These are phyloP conservation scores for Heterobasidion occidentale DNA, from an alignment of 1,284 basidiomycete genomes.

Conservation along the genomic window DNA sequence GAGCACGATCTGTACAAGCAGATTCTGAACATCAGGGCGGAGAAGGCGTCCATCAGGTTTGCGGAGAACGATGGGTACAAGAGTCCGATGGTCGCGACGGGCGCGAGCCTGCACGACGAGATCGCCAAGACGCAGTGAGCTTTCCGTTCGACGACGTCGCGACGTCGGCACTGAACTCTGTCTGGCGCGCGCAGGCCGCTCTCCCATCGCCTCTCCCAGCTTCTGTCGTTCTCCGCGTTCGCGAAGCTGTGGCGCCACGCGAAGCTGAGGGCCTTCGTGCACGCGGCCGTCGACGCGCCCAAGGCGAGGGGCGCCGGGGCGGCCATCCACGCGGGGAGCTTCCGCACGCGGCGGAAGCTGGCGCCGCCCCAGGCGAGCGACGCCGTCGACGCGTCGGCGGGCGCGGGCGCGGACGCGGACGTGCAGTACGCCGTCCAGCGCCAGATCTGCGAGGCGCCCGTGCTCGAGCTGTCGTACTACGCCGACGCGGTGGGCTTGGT, in stretches of 20 bases:
- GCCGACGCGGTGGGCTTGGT: slow-evolving; percentile 70
- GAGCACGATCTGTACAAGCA: slow-evolving; percentile 78
- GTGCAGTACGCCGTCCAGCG: slow-evolving; percentile 84
- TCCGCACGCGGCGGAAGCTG: slow-evolving; percentile 26
- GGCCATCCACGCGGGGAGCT: slow-evolving; percentile 13
- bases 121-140: slow-evolving; percentile 46
- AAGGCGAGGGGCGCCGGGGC: slow-evolving; percentile 2
- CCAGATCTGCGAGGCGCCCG: slow-evolving; percentile 70
- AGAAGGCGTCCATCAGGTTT: slow-evolving; percentile 55
- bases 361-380: slow-evolving; percentile 40
- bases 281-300: slow-evolving; percentile 1
- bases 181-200: neutral
- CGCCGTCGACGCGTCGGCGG: slow-evolving; percentile 27
- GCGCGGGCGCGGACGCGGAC: slow-evolving; percentile 33
- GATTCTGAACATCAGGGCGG: slow-evolving; percentile 62
- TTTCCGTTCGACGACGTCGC: neutral
- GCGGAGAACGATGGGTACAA: slow-evolving; percentile 74
- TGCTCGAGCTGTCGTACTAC: slow-evolving; percentile 78
- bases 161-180: neutral
- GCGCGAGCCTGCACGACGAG: slow-evolving; percentile 52
- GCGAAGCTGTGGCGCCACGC: slow-evolving; percentile 48
- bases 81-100: slow-evolving; percentile 56
- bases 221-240: slow-evolving; percentile 41
- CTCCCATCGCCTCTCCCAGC: slow-evolving; percentile 24
- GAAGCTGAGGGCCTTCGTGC: slow-evolving; percentile 34